Evolutionary conservation across 139 green algal species (phyloP).

Genomic region (Eudorina sp.): DNA sequence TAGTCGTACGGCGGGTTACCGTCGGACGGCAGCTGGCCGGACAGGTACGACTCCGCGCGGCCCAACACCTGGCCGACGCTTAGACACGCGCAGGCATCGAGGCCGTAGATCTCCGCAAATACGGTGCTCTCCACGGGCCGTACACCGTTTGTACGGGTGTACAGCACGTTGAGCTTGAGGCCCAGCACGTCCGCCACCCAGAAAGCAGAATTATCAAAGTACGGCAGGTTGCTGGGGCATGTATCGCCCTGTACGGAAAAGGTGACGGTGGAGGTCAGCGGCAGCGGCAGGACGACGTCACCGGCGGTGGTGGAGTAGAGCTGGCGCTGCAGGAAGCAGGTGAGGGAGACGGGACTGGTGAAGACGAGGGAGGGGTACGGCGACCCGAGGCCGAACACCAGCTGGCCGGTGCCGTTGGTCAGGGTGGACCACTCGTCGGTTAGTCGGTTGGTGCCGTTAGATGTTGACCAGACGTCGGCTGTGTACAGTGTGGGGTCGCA

Average conservation of each 20-base stretch:
- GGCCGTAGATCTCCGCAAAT: background rate
- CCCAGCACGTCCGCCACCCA: conserved; percentile 37
- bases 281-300: background rate
- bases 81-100: background rate
- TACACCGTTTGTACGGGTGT: background rate
- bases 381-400: background rate
- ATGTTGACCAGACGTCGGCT: background rate
- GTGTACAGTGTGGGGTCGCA: background rate
- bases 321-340: conserved; percentile 29
- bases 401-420: background rate
- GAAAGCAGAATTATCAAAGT: background rate
- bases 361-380: background rate
- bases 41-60: background rate
- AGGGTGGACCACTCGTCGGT: background rate
- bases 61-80: background rate
- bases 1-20: conserved; percentile 23
- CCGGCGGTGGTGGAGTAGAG: background rate
- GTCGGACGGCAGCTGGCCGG: background rate
- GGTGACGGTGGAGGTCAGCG: background rate
- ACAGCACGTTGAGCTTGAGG: conserved; percentile 43
- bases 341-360: background rate
- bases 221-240: background rate
- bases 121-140: background rate
- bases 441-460: background rate
- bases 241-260: background rate